phyloP scores from a whole-genome alignment of 208 protist genomes.

The Herpetomonas tarakana region DNA sequence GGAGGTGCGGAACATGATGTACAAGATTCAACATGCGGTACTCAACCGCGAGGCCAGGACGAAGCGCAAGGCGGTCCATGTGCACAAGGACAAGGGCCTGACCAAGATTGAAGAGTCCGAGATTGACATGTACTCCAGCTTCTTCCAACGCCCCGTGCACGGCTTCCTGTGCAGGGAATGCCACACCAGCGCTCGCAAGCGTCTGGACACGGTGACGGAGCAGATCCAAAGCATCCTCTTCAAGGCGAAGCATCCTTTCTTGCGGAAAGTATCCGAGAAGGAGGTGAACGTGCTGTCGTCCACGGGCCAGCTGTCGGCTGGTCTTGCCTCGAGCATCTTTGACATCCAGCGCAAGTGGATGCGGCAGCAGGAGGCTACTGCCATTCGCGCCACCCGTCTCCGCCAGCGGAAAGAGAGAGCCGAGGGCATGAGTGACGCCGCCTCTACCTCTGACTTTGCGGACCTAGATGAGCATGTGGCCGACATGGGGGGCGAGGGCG shows the following conservation, averaged over 20 bases:
- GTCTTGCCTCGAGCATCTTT: conserved; percentile 24
- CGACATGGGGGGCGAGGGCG: neutral
- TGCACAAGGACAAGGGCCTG: conserved; percentile 71
- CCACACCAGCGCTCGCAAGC: conserved; percentile 52
- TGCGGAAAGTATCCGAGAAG: conserved; percentile 29
- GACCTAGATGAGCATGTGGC: neutral
- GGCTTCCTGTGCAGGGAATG: conserved; percentile 80
- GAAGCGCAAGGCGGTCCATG: conserved; percentile 28
- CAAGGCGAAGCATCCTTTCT: conserved; percentile 53
- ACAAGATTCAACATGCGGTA: conserved; percentile 64
- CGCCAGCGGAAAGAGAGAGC: neutral
- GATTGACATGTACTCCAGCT: conserved; percentile 76
- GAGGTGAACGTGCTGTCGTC: conserved; percentile 21
- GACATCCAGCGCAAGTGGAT: conserved; percentile 15
- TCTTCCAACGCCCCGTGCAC: conserved; percentile 76
- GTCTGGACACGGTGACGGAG: conserved; percentile 61
- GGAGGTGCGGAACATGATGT: conserved; percentile 55
- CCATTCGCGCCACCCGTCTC: neutral
- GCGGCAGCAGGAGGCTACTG: conserved; percentile 7
- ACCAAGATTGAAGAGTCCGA: conserved; percentile 81
- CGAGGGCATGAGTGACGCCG: neutral
- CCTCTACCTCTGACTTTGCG: neutral
- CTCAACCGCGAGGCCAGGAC: conserved; percentile 49
- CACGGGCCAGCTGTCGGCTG: conserved; percentile 13
- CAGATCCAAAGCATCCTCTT: conserved; percentile 68